Evolutionary conservation across 2,329 filamentous ascomycete species (phyloP).

Genomic region (Alternaria triticimaculans): DNA sequence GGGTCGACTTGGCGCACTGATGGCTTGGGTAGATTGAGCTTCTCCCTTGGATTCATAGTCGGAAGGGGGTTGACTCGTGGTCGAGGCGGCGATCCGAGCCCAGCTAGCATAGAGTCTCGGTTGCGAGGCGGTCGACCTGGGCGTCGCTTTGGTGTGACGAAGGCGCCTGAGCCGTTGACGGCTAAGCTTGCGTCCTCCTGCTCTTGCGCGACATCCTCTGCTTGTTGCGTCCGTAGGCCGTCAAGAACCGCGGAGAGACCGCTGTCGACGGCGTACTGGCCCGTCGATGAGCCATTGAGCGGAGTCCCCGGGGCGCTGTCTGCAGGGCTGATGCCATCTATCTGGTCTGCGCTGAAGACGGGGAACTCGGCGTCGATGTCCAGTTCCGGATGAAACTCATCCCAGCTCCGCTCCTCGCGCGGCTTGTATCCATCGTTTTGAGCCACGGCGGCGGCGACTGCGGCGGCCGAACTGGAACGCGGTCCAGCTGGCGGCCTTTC

Average conservation of each 20-base stretch:
- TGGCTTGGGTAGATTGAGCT: constrained; percentile 77
- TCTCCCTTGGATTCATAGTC: constrained; percentile 81
- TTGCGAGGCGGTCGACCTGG: constrained; percentile 71
- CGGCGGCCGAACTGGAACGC: constrained; percentile 84
- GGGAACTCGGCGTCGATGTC: constrained; percentile 84
- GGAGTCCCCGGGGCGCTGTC: constrained; percentile 58
- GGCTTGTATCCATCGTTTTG: constrained; percentile 98
- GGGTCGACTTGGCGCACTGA: constrained; percentile 78
- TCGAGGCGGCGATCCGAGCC: constrained; percentile 65
- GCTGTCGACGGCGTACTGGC: constrained; percentile 44
- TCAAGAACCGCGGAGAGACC: constrained; percentile 45
- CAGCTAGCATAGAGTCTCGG: constrained; percentile 65
- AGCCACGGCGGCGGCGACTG: constrained; percentile 83
- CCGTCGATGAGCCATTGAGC: constrained; percentile 30
- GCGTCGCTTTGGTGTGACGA: constrained; percentile 59
- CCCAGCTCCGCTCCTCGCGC: constrained; percentile 94
- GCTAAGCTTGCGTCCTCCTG: constrained; percentile 17
- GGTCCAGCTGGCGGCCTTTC: constrained; percentile 60
- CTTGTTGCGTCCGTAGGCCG: constrained; percentile 43
- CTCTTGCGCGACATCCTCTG: constrained; percentile 28
- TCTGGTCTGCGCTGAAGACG: constrained; percentile 80
- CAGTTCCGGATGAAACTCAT: constrained; percentile 95
- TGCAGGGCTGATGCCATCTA: constrained; percentile 71
- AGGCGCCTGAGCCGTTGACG: constrained; percentile 25
- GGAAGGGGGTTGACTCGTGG: constrained; percentile 76